These are phyloP conservation scores for Phialophora tarda DNA, from an alignment of 2,329 filamentous ascomycete genomes.

Conservation along the genomic window DNA sequence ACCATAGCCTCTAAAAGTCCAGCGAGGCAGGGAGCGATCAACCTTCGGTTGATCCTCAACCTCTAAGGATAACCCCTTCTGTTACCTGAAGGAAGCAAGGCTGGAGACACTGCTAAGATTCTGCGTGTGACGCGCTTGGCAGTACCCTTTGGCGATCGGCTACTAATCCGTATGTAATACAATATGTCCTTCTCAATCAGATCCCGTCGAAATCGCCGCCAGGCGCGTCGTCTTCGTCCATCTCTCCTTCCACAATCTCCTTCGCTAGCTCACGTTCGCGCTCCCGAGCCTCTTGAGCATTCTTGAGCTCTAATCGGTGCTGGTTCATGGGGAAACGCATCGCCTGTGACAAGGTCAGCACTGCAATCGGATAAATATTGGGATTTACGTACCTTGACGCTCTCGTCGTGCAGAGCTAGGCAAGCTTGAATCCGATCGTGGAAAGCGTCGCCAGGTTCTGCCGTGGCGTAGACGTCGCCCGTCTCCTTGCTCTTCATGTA, in stretches of 20 bases:
- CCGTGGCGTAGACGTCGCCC: slow-evolving; percentile 92
- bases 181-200: slow-evolving; percentile 55
- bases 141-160: not conserved
- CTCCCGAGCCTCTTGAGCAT: slow-evolving; percentile 96
- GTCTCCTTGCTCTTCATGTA: slow-evolving; percentile 99
- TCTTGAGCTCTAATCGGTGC: slow-evolving; percentile 94
- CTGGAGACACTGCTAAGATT: not conserved
- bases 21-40: slow-evolving; percentile 1
- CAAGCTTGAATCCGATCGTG: slow-evolving; percentile 95
- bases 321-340: slow-evolving; percentile 99
- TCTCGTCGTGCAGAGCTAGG: slow-evolving; percentile 91
- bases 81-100: slow-evolving; percentile 3
- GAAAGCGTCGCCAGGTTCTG: slow-evolving; percentile 95
- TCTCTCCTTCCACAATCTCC: slow-evolving; percentile 96
- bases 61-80: not conserved
- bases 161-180: slow-evolving; percentile 17
- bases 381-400: slow-evolving; percentile 76
- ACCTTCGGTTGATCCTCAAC: slow-evolving; percentile 13
- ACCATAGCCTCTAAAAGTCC: slow-evolving; percentile 13
- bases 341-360: slow-evolving; percentile 62
- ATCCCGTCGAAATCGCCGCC: slow-evolving; percentile 96
- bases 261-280: slow-evolving; percentile 96
- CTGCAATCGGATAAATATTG: not conserved
- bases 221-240: slow-evolving; percentile 88
- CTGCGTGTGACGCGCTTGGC: not conserved